Conservation (phyloP, 495 filamentous ascomycete genomes). For the Penicillium atrosanguineum region DNA sequence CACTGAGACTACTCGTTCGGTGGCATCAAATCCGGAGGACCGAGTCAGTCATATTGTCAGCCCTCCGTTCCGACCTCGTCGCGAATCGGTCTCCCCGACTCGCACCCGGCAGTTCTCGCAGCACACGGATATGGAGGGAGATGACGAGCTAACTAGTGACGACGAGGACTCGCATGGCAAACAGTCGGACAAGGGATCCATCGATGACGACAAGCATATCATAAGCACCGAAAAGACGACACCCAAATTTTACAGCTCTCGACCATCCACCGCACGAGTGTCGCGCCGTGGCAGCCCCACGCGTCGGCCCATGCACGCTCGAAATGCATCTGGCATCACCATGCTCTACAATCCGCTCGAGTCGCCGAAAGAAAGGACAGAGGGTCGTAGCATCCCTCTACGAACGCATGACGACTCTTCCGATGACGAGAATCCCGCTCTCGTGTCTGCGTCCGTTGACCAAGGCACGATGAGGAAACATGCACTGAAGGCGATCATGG, state of each 20-base stretch:
- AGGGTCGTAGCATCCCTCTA: constrained; percentile 29
- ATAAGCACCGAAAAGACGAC: constrained; percentile 28
- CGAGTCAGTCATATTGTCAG: constrained; percentile 28
- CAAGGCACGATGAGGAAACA: constrained; percentile 30
- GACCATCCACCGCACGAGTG: constrained; percentile 41
- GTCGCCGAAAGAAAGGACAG: constrained; percentile 47
- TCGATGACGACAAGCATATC: constrained; percentile 9
- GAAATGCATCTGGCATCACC: constrained; percentile 74
- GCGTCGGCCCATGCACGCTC: constrained; percentile 36
- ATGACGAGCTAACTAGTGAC: constrained; percentile 85
- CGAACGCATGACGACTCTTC: constrained; percentile 23
- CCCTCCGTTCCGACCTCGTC: constrained; percentile 30
- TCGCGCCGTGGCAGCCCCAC: constrained; percentile 40
- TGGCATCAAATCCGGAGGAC: constrained; percentile 60
- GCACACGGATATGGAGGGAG: constrained; percentile 78
- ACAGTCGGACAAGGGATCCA: constrained; percentile 34
- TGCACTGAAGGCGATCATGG: constrained; percentile 15
- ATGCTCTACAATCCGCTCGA: constrained; percentile 60
- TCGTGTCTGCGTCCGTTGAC: constrained; percentile 23
- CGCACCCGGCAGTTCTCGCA: constrained; percentile 42
- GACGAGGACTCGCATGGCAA: constrained; percentile 52
- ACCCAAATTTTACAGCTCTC: constrained; percentile 46
- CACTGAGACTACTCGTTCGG: constrained; percentile 50
- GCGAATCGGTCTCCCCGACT: constrained; percentile 19
- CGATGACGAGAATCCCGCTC: constrained; percentile 17